Conservation (phyloP, 208 protist genomes). For the Crithidia sp. region DNA sequence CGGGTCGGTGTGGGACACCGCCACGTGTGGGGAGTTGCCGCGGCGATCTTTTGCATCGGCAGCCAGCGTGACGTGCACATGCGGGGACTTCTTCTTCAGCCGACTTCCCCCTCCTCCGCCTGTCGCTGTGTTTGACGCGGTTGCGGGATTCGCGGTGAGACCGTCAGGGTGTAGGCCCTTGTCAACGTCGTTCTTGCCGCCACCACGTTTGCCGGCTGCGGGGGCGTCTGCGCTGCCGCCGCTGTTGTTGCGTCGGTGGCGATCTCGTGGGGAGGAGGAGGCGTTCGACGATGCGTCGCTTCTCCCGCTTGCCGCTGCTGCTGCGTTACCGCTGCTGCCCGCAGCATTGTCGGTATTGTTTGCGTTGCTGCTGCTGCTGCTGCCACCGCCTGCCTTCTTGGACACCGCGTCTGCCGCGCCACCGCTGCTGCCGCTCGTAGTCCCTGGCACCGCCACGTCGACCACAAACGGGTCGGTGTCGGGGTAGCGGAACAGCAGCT, state of each 20-base stretch:
- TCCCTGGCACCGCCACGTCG: conserved; percentile 31
- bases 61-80: conserved; percentile 28
- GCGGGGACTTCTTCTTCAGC: conserved; percentile 30
- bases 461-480: conserved; percentile 71
- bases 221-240: neutral
- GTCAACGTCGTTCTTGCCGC: neutral
- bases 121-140: neutral
- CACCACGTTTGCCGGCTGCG: neutral
- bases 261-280: conserved; percentile 13
- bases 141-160: neutral
- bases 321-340: neutral
- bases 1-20: neutral
- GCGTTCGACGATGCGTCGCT: neutral
- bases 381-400: conserved; percentile 5
- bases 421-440: neutral
- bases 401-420: conserved; percentile 2
- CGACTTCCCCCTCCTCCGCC: conserved; percentile 2
- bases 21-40: conserved; percentile 4
- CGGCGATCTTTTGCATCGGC: conserved; percentile 10
- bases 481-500: conserved; percentile 85
- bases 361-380: conserved; percentile 20
- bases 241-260: conserved; percentile 3
- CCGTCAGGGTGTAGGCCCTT: no score
- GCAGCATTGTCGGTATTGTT: conserved; percentile 10
- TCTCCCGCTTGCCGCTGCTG: neutral